phyloP scores from a whole-genome alignment of 306 rosid species.

The Corylus avellana region DNA sequence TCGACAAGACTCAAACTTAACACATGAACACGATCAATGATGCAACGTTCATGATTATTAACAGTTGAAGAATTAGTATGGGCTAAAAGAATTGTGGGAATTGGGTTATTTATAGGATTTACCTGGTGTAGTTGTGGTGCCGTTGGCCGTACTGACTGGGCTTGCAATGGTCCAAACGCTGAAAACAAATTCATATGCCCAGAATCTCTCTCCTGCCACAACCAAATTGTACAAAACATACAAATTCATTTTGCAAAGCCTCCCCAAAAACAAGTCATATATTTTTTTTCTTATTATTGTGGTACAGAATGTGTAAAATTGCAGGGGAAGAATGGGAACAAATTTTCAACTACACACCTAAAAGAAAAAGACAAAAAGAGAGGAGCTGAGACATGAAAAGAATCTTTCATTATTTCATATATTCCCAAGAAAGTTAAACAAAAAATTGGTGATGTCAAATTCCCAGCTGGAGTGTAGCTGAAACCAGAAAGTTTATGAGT shows the following conservation, averaged over 20 bases:
- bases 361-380: neutral
- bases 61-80: neutral
- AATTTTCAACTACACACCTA: neutral
- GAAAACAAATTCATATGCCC: constrained; percentile 68
- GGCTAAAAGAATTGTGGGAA: constrained; percentile 4
- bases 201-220: constrained; percentile 69
- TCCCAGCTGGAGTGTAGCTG: neutral
- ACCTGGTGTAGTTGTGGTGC: constrained; percentile 83
- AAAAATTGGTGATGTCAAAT: neutral
- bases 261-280: no score
- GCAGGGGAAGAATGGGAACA: neutral
- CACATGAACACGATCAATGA: no score
- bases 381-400: neutral
- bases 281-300: neutral
- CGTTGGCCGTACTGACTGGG: constrained; percentile 61
- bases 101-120: neutral
- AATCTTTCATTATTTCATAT: neutral
- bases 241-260: neutral
- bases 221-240: neutral
- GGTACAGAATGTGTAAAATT: neutral
- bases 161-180: constrained; percentile 68
- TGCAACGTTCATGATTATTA: neutral
- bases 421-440: neutral
- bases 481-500: neutral
- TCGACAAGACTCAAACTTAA: no score